Conservation (phyloP, 225 moss, liverwort and hornwort species). For the Asterella californica region DNA sequence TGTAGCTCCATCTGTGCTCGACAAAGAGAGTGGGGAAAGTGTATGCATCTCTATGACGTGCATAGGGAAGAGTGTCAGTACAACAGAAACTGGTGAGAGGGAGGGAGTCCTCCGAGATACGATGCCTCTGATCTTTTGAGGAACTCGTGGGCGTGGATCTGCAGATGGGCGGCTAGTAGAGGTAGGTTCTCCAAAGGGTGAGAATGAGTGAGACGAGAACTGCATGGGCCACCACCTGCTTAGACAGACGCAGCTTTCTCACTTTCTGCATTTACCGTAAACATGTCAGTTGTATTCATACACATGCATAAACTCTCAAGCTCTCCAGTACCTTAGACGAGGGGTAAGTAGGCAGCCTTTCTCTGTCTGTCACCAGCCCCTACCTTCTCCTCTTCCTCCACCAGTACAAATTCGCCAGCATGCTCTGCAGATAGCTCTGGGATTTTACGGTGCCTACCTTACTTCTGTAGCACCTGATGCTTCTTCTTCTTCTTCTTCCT, state of each 20-base stretch:
- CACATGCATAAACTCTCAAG: background rate
- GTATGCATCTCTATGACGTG: background rate
- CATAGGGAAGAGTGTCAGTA: background rate
- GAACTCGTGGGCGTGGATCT: background rate
- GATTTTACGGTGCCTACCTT: background rate
- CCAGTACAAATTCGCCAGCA: background rate
- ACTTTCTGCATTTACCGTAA: background rate
- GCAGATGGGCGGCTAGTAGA: conserved; percentile 8
- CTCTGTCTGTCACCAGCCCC: background rate
- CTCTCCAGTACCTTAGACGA: background rate
- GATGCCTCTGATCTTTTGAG: background rate
- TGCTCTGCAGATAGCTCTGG: background rate
- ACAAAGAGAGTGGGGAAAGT: background rate
- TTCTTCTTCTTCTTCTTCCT: background rate
- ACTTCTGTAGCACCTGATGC: background rate
- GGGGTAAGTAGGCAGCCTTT: background rate
- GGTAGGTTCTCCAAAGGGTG: background rate
- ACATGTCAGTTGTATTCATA: background rate
- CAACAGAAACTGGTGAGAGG: background rate
- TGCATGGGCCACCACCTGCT: background rate
- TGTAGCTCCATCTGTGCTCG: background rate
- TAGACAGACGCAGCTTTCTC: background rate
- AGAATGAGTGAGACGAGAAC: background rate
- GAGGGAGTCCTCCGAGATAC: background rate
- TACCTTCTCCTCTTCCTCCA: background rate